A percentile compares a stretch with the other conserved stretches of the same genome.
These are phyloP conservation scores for Penicillium subrubescens DNA, from an alignment of 495 filamentous ascomycete genomes.

Conservation along the genomic window DNA sequence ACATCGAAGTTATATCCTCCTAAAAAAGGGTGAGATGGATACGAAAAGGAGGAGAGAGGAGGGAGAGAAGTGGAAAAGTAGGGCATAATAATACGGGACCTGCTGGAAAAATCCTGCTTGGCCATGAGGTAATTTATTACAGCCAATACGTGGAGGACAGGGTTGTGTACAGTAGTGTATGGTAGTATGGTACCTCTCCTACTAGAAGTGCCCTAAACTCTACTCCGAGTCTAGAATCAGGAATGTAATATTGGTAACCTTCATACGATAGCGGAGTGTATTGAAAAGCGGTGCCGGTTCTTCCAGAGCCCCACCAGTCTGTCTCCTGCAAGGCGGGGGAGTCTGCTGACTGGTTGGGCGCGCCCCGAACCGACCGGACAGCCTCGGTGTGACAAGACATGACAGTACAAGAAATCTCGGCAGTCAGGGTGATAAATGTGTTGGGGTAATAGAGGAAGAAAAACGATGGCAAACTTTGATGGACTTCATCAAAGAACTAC, in stretches of 20 bases:
- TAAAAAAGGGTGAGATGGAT: neutral
- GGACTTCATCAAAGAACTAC: neutral
- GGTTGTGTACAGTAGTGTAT: neutral
- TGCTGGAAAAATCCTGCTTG: slow-evolving; percentile 17
- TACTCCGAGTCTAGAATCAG: too few species aligned
- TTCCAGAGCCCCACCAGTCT: neutral
- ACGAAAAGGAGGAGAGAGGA: neutral
- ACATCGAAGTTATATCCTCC: neutral
- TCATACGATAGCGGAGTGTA: neutral
- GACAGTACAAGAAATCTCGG: slow-evolving; percentile 13
- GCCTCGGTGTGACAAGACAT: slow-evolving; percentile 8
- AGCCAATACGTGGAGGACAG: slow-evolving; percentile 6
- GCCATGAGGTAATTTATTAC: slow-evolving; percentile 27
- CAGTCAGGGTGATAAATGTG: slow-evolving; percentile 10
- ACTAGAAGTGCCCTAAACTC: too few species aligned
- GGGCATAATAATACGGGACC: neutral
- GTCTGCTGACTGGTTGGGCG: slow-evolving; percentile 12
- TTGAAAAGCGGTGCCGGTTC: neutral
- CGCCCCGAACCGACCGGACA: neutral
- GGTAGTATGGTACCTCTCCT: too few species aligned
- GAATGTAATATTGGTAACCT: neutral
- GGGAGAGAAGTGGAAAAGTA: neutral
- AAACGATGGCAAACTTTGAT: neutral
- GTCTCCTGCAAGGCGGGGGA: neutral
- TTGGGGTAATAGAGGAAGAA: neutral